A percentile compares a stretch with the other conserved stretches of the same genome.
Evolutionary conservation across 2,329 filamentous ascomycete species (phyloP).

Genomic region (Aureobasidium subglaciale): DNA sequence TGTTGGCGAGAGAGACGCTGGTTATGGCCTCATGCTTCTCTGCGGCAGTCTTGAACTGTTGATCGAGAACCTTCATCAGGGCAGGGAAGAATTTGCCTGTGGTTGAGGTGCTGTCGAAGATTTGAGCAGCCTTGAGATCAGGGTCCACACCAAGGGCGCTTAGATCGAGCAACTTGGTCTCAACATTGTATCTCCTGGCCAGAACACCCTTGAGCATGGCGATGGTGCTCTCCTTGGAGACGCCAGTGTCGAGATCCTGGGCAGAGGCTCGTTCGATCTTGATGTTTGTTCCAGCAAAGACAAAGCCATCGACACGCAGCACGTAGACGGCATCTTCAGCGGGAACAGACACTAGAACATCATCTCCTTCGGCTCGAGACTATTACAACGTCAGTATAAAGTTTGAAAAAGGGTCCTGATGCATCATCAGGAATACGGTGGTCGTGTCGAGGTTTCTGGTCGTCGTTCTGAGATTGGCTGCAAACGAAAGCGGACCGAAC

Average conservation of each 20-base stretch:
- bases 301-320: constrained; percentile 34
- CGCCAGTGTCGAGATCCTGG: constrained; percentile 14
- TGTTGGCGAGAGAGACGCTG: constrained; percentile 75
- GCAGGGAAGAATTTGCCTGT: constrained; percentile 86
- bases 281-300: constrained; percentile 34
- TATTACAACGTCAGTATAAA: constrained; percentile 24
- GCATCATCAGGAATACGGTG: constrained; percentile 11
- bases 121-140: constrained; percentile 64
- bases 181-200: constrained; percentile 62
- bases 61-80: constrained; percentile 78
- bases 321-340: constrained; percentile 30
- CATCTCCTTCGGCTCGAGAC: constrained; percentile 29
- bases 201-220: constrained; percentile 64
- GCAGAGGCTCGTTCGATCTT: constrained; percentile 28
- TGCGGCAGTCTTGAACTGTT: constrained; percentile 63
- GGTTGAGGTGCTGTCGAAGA: constrained; percentile 64
- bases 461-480: constrained; percentile 26
- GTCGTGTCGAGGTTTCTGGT: constrained; percentile 21
- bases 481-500: constrained; percentile 26
- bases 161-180: constrained; percentile 71
- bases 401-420: constrained; percentile 12
- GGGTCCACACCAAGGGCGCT: constrained; percentile 68
- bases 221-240: constrained; percentile 47
- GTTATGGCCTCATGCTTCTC: constrained; percentile 72
- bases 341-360: constrained; percentile 32